phyloP scores from a whole-genome alignment of 306 rosid genomes.

The Alnus rubra region DNA sequence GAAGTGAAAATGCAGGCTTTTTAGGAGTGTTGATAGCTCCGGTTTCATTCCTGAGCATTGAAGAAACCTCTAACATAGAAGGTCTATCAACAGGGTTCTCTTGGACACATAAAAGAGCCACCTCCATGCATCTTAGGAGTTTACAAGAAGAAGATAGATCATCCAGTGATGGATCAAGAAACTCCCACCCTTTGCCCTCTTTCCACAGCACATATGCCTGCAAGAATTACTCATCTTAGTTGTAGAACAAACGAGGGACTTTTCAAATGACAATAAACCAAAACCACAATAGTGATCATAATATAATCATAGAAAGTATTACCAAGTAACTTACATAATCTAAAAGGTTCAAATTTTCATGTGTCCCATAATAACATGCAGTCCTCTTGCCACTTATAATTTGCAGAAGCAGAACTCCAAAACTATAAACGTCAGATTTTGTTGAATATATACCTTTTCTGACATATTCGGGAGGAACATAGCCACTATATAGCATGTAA shows the following conservation, averaged over 20 bases:
- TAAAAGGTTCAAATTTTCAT: slow-evolving; percentile 49
- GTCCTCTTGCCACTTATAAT: slow-evolving; percentile 63
- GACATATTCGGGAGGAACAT: slow-evolving; percentile 61
- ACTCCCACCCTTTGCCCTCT: slow-evolving; percentile 45
- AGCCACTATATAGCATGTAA: slow-evolving; percentile 46
- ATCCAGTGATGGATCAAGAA: slow-evolving; percentile 50
- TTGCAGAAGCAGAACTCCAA: slow-evolving; percentile 55
- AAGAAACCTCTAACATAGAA: slow-evolving; percentile 58
- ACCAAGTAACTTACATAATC: slow-evolving; percentile 45
- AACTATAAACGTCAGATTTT: slow-evolving; percentile 49
- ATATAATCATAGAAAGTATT: neutral
- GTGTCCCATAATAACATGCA: slow-evolving; percentile 39
- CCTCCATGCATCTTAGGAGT: slow-evolving; percentile 61
- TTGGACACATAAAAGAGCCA: slow-evolving; percentile 65
- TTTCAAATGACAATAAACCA: neutral
- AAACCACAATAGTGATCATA: neutral
- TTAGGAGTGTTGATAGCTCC: slow-evolving; percentile 39
- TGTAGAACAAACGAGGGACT: neutral
- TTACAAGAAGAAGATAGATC: slow-evolving; percentile 46
- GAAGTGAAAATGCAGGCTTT: slow-evolving; percentile 43
- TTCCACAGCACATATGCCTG: slow-evolving; percentile 63
- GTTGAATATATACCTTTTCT: slow-evolving; percentile 58
- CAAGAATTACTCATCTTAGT: neutral
- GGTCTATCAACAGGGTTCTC: slow-evolving; percentile 59
- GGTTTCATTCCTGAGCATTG: slow-evolving; percentile 51